These are phyloP conservation scores for Pleurotus platypus DNA, from an alignment of 768 basidiomycete species.

Conservation along the genomic window DNA sequence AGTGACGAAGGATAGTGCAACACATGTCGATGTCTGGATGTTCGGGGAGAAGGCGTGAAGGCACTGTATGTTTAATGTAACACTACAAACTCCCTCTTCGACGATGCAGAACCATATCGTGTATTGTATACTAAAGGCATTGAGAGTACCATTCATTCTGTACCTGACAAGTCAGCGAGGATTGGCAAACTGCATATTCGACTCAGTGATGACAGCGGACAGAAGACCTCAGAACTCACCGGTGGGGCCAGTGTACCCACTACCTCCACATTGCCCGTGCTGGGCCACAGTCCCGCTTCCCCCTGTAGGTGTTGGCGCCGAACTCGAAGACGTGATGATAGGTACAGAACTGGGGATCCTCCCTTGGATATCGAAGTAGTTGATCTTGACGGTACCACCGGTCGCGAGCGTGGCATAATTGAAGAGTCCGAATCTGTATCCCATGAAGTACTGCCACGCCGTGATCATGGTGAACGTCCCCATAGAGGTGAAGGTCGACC, in stretches of 20 bases:
- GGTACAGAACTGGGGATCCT: no score
- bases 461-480: constrained; percentile 14
- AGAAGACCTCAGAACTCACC: no score
- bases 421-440: constrained; percentile 15
- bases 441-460: constrained; percentile 14
- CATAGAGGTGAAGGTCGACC: constrained; percentile 13
- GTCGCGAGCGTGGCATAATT: constrained; percentile 13
- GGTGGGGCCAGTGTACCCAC: no score
- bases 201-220: no score
- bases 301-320: no score
- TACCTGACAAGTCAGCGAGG: background rate
- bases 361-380: no score
- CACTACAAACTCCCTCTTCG: no score
- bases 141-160: background rate
- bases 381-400: constrained; percentile 10
- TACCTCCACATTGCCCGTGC: no score
- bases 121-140: background rate
- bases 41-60: background rate
- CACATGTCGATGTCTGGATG: background rate
- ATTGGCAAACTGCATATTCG: no score
- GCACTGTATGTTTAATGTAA: no score
- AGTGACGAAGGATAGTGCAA: background rate
- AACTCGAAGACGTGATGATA: no score
- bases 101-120: no score
- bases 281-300: background rate